Evolutionary conservation across 176 grass and related monocot species (phyloP), one percentile per base, ranked within the genome.

Genomic region (Carex scoparia): DNA sequence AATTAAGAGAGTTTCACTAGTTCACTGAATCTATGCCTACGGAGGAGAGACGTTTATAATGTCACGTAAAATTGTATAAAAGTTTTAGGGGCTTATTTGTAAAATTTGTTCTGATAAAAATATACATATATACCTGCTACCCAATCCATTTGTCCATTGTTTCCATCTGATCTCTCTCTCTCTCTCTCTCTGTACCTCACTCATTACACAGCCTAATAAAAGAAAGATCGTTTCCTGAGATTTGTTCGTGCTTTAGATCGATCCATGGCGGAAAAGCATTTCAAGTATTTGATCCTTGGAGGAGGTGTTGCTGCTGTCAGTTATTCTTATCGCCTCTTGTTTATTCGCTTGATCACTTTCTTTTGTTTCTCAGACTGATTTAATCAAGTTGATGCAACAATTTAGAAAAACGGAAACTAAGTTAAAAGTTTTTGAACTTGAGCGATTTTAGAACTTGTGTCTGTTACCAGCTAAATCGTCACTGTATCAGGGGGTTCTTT

Each of bases 241-340:
- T 82, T 82, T 63, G 40, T 42, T 82, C 15, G 33, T 46, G 63
- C 46, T 2, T 66, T 40, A 81, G 55, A 76, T 84, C 86, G 1
- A 81, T 84, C 74, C 81, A 90, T 90, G 72, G 75, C 94, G 57
- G 90, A 88, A 74, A 94, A 92, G 89, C 92, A 94, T 84, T 92
- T 92, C 92, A 97, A 97, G 92, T 94, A 94, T 86, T 49, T 92
- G 80, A 89, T 97, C 89, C 90, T 97, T 79, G 94, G 94, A 72
- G 94, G 94, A 67, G 94, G 94, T 61, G 94, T 97, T 14, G 77
- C 92, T 0, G 94, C 85, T 87, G 94, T 97, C 37, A 66, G 88
- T 81, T 10, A 18, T 23, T 19, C 16, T 51, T n/a, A 1, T 42
- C 23, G 57, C 61, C n/a, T 35, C 48, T 16, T 28, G 10, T 62